Conservation (phyloP, 306 rosid species). For the Lagenaria siceraria region DNA sequence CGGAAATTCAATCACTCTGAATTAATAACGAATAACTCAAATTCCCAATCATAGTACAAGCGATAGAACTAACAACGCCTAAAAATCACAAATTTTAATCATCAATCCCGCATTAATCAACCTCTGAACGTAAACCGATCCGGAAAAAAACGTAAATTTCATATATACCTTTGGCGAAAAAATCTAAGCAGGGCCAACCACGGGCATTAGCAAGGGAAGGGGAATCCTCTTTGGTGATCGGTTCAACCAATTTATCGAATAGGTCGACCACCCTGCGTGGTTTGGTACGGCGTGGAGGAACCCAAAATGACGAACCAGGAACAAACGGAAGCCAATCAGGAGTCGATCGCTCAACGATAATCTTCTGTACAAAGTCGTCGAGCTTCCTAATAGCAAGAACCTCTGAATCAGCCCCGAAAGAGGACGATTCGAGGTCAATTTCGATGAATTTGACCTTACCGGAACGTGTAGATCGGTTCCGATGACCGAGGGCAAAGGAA, state of each 20-base stretch:
- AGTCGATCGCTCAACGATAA: conserved; percentile 44
- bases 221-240: conserved; percentile 27
- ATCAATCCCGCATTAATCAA: background rate
- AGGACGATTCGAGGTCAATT: conserved; percentile 28
- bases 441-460: conserved; percentile 26
- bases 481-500: background rate
- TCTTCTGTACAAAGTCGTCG: conserved; percentile 48
- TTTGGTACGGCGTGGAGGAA: conserved; percentile 43
- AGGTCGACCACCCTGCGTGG: conserved; percentile 30
- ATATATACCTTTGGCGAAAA: conserved; percentile 26
- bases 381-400: conserved; percentile 33
- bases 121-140: background rate
- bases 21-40: background rate
- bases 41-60: background rate
- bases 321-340: conserved; percentile 85
- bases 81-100: background rate
- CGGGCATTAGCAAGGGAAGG: conserved; percentile 32
- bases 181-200: conserved; percentile 50
- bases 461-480: conserved; percentile 25
- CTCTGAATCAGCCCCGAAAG: conserved; percentile 26
- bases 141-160: no score
- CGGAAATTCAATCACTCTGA: background rate
- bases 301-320: conserved; percentile 90
- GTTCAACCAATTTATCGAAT: conserved; percentile 25
- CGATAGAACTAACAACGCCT: background rate